Conservation (phyloP, 164 flowering plant species). For the Euptelea pleiosperma region DNA sequence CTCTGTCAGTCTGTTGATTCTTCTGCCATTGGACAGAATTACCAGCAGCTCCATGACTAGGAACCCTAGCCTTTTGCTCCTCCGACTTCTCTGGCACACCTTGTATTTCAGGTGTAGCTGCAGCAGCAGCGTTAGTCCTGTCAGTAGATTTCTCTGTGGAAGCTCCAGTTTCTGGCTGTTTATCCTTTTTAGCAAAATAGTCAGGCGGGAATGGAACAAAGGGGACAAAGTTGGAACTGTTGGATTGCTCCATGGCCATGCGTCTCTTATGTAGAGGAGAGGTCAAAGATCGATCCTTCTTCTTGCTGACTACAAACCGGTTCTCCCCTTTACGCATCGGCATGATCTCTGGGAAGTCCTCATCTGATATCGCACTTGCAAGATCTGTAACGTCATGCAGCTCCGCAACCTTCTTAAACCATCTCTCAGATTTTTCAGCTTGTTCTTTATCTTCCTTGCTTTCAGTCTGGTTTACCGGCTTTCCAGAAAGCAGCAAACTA, state of each 20-base stretch:
- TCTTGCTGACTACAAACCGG: conserved; percentile 77
- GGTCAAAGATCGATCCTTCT: conserved; percentile 75
- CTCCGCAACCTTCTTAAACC: conserved; percentile 76
- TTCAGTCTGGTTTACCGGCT: conserved; percentile 22
- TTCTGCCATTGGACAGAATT: conserved; percentile 13
- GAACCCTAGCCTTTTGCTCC: not conserved
- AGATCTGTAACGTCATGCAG: conserved; percentile 60
- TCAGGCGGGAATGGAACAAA: conserved; percentile 96
- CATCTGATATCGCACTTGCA: conserved; percentile 61
- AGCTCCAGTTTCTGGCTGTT: conserved; percentile 23
- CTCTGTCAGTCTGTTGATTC: conserved; percentile 16
- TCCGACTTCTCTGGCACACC: conserved; percentile 13
- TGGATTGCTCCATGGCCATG: conserved; percentile 42
- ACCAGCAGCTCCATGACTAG: conserved; percentile 4
- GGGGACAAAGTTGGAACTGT: conserved; percentile 61
- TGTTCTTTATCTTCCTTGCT: conserved; percentile 35
- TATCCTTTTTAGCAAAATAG: conserved; percentile 73
- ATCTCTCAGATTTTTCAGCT: conserved; percentile 61
- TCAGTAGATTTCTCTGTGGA: conserved; percentile 11
- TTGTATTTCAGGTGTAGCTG: conserved; percentile 16
- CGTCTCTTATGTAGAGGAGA: conserved; percentile 57
- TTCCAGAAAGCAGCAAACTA: conserved; percentile 21
- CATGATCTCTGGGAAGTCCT: conserved; percentile 84
- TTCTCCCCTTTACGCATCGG: conserved; percentile 90
- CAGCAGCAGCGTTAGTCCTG: conserved; percentile 17